Evolutionary conservation across 306 rosid species (phyloP).

Genomic region (Gynostemma pentaphyllum): DNA sequence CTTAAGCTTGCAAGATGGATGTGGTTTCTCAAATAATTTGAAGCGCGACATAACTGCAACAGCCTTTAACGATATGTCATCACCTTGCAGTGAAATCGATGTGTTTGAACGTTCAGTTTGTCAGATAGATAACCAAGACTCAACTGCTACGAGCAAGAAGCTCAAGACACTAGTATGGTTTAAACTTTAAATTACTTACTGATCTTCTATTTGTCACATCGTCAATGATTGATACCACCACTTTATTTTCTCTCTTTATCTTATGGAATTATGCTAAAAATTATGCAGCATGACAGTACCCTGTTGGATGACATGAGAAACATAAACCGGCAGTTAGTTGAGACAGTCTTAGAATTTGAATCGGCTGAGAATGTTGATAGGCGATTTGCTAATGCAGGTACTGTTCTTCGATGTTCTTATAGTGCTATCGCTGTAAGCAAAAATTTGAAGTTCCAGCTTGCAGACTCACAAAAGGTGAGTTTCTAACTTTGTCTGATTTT

Average conservation of each 20-base stretch:
- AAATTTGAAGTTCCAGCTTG: neutral
- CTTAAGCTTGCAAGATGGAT: neutral
- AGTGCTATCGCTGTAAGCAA: neutral
- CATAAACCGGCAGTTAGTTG: slow-evolving; percentile 3
- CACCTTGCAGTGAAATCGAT: neutral
- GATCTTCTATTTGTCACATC: too few species aligned
- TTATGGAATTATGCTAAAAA: neutral
- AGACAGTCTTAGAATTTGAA: slow-evolving; percentile 1
- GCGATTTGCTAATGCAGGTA: neutral
- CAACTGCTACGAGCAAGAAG: neutral
- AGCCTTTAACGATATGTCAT: slow-evolving; percentile 2
- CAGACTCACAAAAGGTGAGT: neutral
- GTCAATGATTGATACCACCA: too few species aligned
- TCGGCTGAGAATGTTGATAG: neutral
- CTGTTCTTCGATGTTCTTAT: slow-evolving; percentile 1
- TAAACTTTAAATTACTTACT: too few species aligned
- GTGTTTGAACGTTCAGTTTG: neutral
- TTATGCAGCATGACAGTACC: neutral
- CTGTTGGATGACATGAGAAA: slow-evolving; percentile 8
- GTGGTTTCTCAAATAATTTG: neutral
- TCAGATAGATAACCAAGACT: too few species aligned
- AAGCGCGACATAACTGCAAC: slow-evolving; percentile 5
- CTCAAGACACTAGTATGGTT: slow-evolving; percentile 3
- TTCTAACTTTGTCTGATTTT: neutral
- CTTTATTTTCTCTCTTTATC: neutral